These are phyloP conservation scores for Wickerhamiella siamensis DNA, from an alignment of 805 yeast species.

Conservation along the genomic window DNA sequence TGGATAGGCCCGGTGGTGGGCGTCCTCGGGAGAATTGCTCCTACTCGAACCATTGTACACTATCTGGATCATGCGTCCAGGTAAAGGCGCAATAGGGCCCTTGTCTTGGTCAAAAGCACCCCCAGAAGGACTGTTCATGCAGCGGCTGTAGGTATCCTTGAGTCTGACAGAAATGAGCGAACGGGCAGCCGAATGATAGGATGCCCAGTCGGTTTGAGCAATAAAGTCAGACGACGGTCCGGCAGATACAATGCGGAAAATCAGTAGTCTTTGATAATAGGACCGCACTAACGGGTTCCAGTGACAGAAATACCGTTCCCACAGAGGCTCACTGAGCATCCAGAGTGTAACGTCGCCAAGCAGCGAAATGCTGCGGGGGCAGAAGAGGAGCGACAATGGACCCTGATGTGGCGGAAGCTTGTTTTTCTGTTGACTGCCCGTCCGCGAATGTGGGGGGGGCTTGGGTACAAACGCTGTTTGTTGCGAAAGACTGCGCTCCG, in stretches of 20 bases:
- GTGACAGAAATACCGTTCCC: constrained; percentile 52
- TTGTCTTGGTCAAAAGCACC: constrained; percentile 11
- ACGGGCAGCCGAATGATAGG: constrained; percentile 20
- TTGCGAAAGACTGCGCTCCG: neutral
- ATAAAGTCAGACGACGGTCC: constrained; percentile 17
- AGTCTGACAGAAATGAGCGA: constrained; percentile 15
- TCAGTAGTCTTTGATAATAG: constrained; percentile 48
- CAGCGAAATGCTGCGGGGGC: constrained; percentile 25
- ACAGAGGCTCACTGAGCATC: constrained; percentile 36
- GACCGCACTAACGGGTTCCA: constrained; percentile 69
- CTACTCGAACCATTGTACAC: constrained; percentile 14
- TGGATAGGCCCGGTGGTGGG: constrained; percentile 20
- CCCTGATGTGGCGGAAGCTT: constrained; percentile 3
- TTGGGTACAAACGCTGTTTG: neutral
- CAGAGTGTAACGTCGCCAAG: constrained; percentile 39
- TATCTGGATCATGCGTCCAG: constrained; percentile 20
- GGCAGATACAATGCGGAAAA: constrained; percentile 41
- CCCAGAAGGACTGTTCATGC: constrained; percentile 7
- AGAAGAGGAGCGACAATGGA: constrained; percentile 5
- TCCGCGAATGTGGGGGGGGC: neutral
- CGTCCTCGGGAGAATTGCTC: constrained; percentile 6
- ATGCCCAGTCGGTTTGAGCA: constrained; percentile 16
- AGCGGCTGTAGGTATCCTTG: constrained; percentile 10
- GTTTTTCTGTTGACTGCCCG: neutral
- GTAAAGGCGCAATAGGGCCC: constrained; percentile 21